A percentile compares a stretch with the other conserved stretches of the same genome.
Conservation (phyloP, 2,329 filamentous ascomycete genomes). For the Blastomyces percursus region DNA sequence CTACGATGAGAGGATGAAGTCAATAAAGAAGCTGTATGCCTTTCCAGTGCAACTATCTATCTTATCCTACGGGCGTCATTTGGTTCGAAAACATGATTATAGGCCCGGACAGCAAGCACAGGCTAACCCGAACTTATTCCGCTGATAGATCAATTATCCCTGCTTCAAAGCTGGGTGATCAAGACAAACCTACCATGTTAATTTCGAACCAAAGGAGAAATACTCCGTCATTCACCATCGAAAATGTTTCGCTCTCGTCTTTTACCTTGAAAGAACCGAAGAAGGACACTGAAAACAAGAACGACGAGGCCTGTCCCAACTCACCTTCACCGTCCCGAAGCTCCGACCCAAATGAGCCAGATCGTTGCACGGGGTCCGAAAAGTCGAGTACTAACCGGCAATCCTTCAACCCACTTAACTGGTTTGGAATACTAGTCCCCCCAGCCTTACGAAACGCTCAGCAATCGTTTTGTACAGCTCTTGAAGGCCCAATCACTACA, state of each 20-base stretch:
- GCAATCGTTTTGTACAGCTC: slow-evolving; percentile 31
- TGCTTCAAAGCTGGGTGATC: background rate
- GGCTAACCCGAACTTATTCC: background rate
- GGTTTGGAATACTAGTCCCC: slow-evolving; percentile 41
- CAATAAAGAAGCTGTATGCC: slow-evolving; percentile 30
- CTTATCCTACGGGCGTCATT: background rate
- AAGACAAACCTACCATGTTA: background rate
- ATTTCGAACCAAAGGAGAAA: background rate
- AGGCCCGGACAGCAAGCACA: background rate
- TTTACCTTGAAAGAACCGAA: background rate
- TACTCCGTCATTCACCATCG: background rate
- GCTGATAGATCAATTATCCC: background rate
- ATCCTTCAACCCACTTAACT: slow-evolving; percentile 35
- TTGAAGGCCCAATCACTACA: slow-evolving; percentile 27
- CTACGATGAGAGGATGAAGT: slow-evolving; percentile 43
- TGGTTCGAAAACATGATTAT: background rate
- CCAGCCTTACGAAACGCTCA: slow-evolving; percentile 36
- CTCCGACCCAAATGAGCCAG: background rate
- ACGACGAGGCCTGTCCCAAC: background rate
- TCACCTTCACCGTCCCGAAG: background rate
- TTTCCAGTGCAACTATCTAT: background rate
- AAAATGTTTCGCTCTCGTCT: background rate
- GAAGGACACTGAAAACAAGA: background rate
- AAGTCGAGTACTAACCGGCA: slow-evolving; percentile 3
- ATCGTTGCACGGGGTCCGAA: background rate